Evolutionary conservation across 139 green algal genomes (phyloP).

Genomic region (Chlamydomonas sp.): DNA sequence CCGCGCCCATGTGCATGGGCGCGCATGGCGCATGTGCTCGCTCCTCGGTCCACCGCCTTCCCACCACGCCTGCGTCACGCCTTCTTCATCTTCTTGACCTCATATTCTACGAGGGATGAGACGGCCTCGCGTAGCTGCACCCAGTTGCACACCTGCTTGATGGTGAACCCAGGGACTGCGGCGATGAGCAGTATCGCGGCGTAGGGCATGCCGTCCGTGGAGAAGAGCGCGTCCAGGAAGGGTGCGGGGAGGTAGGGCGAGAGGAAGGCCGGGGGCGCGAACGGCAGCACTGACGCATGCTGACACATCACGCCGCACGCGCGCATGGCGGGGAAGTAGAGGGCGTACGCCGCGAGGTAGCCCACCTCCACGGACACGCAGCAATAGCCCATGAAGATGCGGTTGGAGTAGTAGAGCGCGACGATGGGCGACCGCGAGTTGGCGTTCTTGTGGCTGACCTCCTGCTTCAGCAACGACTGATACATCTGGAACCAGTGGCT

Average conservation of each 20-base stretch:
- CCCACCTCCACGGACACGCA: slow-evolving; percentile 71
- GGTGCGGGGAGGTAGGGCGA: too few relatives aligned
- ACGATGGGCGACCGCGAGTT: slow-evolving; percentile 63
- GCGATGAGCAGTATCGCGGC: slow-evolving; percentile 1
- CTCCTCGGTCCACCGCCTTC: too few relatives aligned
- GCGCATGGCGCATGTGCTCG: too few relatives aligned
- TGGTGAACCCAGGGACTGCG: slow-evolving; percentile 14
- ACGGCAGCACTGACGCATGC: too few relatives aligned
- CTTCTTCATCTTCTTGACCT: slow-evolving; percentile 15
- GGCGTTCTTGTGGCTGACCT: slow-evolving; percentile 73
- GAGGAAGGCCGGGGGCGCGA: too few relatives aligned
- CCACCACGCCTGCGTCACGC: too few relatives aligned
- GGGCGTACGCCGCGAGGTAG: slow-evolving; percentile 6
- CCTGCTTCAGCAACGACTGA: slow-evolving; percentile 53
- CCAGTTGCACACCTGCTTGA: slow-evolving; percentile 70
- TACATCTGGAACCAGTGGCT: slow-evolving; percentile 94
- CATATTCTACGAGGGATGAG: slow-evolving; percentile 39
- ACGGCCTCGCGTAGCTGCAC: slow-evolving; percentile 58
- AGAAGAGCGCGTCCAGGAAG: not conserved
- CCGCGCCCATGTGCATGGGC: too few relatives aligned
- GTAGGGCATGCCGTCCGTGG: slow-evolving; percentile 2
- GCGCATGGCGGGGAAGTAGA: slow-evolving; percentile 12
- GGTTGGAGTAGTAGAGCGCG: slow-evolving; percentile 78
- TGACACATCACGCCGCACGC: too few relatives aligned
- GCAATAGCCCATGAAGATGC: slow-evolving; percentile 96